Base-by-base conservation (phyloP, 73 alveolate genomes). In the Tetrahymena borealis region DNA sequence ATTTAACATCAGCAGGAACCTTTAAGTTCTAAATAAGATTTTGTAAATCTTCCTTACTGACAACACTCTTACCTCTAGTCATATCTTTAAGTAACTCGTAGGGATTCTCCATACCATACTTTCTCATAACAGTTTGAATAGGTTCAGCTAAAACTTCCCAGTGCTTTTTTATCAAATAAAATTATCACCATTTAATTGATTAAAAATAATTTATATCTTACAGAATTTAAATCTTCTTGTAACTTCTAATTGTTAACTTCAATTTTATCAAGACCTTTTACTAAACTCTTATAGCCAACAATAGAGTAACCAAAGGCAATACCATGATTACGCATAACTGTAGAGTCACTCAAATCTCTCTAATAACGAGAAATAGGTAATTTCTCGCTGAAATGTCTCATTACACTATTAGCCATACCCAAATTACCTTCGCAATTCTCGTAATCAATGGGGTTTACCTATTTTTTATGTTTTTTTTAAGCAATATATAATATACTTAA, bases 361-460 rank as follows among this genome's bases (percentile, higher is more conserved):
- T 98, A 95, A 94, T 94, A 96, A 91, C 99, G 91, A 10, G 98
- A 96, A 77, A 98, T 95, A 16, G 99, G 99, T 10, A 98, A 94
- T 78, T 98, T 98, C 41, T 93, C 91, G 20, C 96, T 95, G 90
- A 97, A 97, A 79, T 97, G 98, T 28, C 40, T 28, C 39, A 95
- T 79, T 4, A 93, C 39, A 20, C 99, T 94, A 92, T 94, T 97
- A 11, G 98, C 97, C 77, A 98, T 43, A 10, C 99, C 99, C 41
- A 97, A 95, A 91, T 98, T 98, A 24, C 99, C 99, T 93, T 98
- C 99, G 18, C 98, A 97, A 91, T 98, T 98, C 91, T 98, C 99
- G 93, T 96, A 98, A 94, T 98, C 98, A 5, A 98, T 98, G 11
- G 99, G 99, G 92, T 98, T 98, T 24, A 96, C 95, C 94, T 91